These are phyloP conservation scores for Trichocomaceae sp. DNA, from an alignment of 2,329 filamentous ascomycete genomes.

Conservation along the genomic window DNA sequence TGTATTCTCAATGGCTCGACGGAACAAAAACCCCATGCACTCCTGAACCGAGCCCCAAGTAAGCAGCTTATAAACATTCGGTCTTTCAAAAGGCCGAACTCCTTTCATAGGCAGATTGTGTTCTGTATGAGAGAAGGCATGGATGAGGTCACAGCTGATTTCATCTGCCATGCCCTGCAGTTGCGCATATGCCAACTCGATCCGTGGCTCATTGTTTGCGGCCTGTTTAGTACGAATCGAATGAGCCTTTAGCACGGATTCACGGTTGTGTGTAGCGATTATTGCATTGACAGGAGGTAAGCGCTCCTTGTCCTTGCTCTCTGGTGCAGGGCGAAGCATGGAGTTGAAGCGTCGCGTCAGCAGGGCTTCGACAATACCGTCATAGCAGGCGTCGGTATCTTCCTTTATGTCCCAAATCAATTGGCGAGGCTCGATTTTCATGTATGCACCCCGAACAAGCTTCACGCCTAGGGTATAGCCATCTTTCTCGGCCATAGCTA, in stretches of 20 bases:
- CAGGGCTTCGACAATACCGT: constrained; percentile 50
- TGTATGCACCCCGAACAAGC: constrained; percentile 49
- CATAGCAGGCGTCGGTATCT: constrained; percentile 48
- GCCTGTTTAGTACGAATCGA: constrained; percentile 41
- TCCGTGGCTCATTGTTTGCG: constrained; percentile 36
- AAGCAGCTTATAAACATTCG: constrained; percentile 53
- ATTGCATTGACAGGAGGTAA: constrained; percentile 46
- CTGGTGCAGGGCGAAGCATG: constrained; percentile 42
- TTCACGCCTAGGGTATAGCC: constrained; percentile 49
- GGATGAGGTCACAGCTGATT: constrained; percentile 58
- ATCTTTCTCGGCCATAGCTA: constrained; percentile 40
- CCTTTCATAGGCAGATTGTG: background rate
- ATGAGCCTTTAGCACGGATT: constrained; percentile 48
- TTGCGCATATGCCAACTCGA: constrained; percentile 62
- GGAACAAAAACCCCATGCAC: constrained; percentile 55
- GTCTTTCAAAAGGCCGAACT: constrained; percentile 27
- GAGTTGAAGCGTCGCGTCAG: constrained; percentile 54
- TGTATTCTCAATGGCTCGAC: constrained; percentile 67
- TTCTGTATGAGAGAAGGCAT: constrained; percentile 28
- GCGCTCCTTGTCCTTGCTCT: constrained; percentile 26
- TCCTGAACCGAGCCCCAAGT: constrained; percentile 56
- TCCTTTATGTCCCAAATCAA: constrained; percentile 43
- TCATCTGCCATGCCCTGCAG: constrained; percentile 96
- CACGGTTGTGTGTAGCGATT: constrained; percentile 54
- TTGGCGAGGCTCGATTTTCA: constrained; percentile 42